Base-by-base conservation (phyloP, 129 eudicot genomes). In the Flaveria brownii region DNA sequence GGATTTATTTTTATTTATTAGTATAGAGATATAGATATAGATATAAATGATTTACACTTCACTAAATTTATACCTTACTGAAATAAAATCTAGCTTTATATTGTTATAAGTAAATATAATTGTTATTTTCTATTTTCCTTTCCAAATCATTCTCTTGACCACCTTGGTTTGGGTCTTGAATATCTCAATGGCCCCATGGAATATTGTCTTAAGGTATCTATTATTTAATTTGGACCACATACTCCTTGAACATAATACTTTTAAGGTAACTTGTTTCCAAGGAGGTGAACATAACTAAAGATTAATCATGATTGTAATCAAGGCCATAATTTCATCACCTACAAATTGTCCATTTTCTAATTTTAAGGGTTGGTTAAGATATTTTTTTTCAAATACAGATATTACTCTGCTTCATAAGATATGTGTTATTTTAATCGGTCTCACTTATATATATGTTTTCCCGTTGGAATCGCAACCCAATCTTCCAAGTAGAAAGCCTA, bases 131-230 rank as follows among this genome's bases (percentile, higher is more conserved):
- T 52, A 5, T 18, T 55, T 17, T 55, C 62, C 62, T 6, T 5
- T 17, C 20, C 39, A 54, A 68, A 41, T 41, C 70, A 67, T 16
- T 41, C 28, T 52, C 68, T 68, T 77, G 81, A 68, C 68, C 74
- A 67, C 75, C 66, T 54, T 15, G 75, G 57, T 77, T 52, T 9
- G 68, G 59, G 75, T 16, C 81, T 55, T 45, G 56, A 55, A 39
- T 67, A 67, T 77, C 69, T 57, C n/a, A 18, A 56, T 77, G 81
- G 69, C 75, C 76, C 81, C 69, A 17, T 67, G 74, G 74, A 77
- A 77, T 77, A 66, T 67, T 67, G 43, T 55, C 25, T 68, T 52
- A 18, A 42, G 47, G 69, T 77, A 39, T 69, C 46, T 77, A 41
- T 43, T 67, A 26, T 63, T 56, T 36, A 36, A 5, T 36, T 55